Percentiles rank a stretch among this genome's conserved stretches.
These are phyloP conservation scores for Coniochaeta ligniaria DNA, from an alignment of 2,329 filamentous ascomycete species.

Conservation along the genomic window DNA sequence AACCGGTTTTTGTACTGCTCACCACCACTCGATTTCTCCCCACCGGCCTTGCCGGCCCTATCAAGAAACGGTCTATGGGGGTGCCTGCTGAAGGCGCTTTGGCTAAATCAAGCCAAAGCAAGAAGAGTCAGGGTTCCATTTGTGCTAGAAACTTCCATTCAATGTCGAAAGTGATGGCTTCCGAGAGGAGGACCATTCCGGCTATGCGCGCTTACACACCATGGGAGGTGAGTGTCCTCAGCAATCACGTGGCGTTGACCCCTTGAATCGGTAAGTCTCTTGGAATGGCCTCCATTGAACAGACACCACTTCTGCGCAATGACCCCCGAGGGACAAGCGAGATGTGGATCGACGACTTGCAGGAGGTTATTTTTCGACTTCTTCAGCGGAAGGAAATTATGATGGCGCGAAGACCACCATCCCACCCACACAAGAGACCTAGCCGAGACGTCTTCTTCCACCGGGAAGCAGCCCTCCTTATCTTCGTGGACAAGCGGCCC, in stretches of 20 bases:
- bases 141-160: constrained; percentile 10
- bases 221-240: not conserved
- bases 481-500: not conserved
- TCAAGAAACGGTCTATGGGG: constrained; percentile 6
- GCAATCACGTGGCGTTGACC: not conserved
- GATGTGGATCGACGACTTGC: not conserved
- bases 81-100: constrained; percentile 3
- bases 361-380: not conserved
- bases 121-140: not conserved
- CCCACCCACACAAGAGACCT: not conserved
- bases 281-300: not conserved
- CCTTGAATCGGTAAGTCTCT: not conserved
- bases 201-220: not conserved
- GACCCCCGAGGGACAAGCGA: not conserved
- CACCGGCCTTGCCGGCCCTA: constrained; percentile 12
- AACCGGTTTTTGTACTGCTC: constrained; percentile 19
- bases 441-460: not conserved
- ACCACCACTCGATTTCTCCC: constrained; percentile 11
- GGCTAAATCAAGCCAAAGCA: constrained; percentile 6
- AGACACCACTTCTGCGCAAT: not conserved
- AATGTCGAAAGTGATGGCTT: not conserved
- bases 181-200: not conserved
- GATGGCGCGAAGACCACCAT: not conserved
- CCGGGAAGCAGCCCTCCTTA: not conserved
- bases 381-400: not conserved